These are phyloP conservation scores for Panus rudis DNA, from an alignment of 768 basidiomycete genomes.

Conservation along the genomic window DNA sequence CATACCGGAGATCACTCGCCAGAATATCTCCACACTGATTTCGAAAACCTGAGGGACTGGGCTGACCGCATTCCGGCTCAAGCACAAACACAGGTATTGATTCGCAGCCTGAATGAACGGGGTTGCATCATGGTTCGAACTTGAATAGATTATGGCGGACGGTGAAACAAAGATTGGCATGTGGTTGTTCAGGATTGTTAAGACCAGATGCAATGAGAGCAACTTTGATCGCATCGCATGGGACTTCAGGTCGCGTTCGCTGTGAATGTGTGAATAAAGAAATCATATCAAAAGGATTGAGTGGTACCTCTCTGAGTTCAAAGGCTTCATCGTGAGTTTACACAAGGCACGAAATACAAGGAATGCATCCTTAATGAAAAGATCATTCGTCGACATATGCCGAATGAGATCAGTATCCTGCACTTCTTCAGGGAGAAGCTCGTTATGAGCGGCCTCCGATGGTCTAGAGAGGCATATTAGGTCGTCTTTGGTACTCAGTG, in stretches of 20 bases:
- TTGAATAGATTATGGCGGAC: constrained; percentile 85
- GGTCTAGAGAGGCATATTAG: constrained; percentile 2
- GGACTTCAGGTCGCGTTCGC: constrained; percentile 93
- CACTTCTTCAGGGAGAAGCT: constrained; percentile 12
- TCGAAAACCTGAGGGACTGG: constrained; percentile 97
- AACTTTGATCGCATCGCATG: constrained; percentile 97
- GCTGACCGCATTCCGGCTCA: constrained; percentile 94
- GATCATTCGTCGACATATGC: constrained; percentile 69
- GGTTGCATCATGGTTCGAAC: constrained; percentile 79
- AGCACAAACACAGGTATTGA: constrained; percentile 87
- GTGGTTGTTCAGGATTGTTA: constrained; percentile 87
- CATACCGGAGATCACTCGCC: constrained; percentile 91
- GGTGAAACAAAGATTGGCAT: constrained; percentile 88
- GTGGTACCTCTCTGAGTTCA: constrained; percentile 81
- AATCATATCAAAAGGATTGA: constrained; percentile 10
- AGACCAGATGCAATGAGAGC: constrained; percentile 87
- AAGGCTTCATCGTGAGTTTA: constrained; percentile 96
- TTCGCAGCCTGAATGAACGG: constrained; percentile 90
- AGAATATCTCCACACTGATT: constrained; percentile 96
- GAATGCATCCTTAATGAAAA: constrained; percentile 97
- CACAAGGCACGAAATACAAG: constrained; percentile 95
- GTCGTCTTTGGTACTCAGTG: too few species aligned
- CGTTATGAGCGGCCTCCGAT: constrained; percentile 15
- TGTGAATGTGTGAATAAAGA: constrained; percentile 24
- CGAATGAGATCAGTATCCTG: constrained; percentile 19